Base-by-base conservation (phyloP, 371 early-diverging fungal genomes). In the Globomyces sp. region DNA sequence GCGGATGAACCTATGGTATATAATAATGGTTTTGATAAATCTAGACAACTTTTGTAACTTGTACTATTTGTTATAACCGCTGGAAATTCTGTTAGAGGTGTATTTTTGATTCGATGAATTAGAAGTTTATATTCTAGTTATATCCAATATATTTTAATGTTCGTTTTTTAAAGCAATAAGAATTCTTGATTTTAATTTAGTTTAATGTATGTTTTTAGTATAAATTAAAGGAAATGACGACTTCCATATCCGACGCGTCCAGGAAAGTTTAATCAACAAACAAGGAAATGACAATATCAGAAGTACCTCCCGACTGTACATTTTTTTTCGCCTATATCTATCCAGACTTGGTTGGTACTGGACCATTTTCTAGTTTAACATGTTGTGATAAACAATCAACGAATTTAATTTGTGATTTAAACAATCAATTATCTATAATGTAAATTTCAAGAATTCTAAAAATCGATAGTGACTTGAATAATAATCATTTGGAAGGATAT, bases 1-100 rank as follows among this genome's bases (percentile, higher is more conserved):
- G 99, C 99, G 34, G 99, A 99, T 88, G 99, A 97, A 81, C 98
- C 98, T 6, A 97, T 96, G 96, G 75, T 64, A 55, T 46, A 50
- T 45, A 55, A 6, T 24, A 24, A 24, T 24, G 24, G 24, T 24
- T 24, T 24, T 24, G 62, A 63, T 51, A 6, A 13, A 41, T 71
- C 9, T 8, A 63, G 45, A 94, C 94, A 2, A 94, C 94, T 0
- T 94, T 94, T 80, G 94, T 93, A 51, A 93, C 92, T 4, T 96
- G 96, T 72, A 80, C 85, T 43, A 74, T 71, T 44, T 96, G 96
- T 77, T 83, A 86, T 44, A 89, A 95, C 72, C 86, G 84, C 48
- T 95, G 96, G 96, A 96, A 92, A 63, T 71, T 74, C 47, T 74
- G 74, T 41, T 74, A 66, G 47, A 47, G 6, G 47, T 6, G 47